Evolutionary conservation across 1,139 yeast genomes (phyloP).

Genomic region (Geotrichum australiense): DNA sequence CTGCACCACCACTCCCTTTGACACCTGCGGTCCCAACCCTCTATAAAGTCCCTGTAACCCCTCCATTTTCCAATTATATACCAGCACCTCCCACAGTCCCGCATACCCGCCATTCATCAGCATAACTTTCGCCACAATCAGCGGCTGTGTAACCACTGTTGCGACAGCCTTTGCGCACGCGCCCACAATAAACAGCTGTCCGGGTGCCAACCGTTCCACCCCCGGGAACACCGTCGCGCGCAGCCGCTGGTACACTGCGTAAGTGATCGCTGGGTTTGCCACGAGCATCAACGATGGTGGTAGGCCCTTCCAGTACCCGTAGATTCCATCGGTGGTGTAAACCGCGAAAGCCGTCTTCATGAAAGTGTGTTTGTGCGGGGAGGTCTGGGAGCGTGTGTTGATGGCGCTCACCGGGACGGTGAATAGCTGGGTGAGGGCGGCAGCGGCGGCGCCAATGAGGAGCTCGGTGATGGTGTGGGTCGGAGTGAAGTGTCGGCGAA

Average conservation of each 20-base stretch:
- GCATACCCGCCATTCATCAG: slow-evolving; percentile 27
- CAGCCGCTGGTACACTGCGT: slow-evolving; percentile 70
- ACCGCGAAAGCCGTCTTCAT: slow-evolving; percentile 48
- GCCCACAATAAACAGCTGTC: slow-evolving; percentile 65
- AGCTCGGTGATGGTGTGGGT: slow-evolving; percentile 51
- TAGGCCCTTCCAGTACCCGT: slow-evolving; percentile 77
- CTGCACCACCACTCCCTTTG: slow-evolving; percentile 79
- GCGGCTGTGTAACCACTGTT: slow-evolving; percentile 73
- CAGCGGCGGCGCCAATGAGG: slow-evolving; percentile 71
- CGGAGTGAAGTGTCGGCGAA: slow-evolving; percentile 24
- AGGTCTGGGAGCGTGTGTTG: slow-evolving; percentile 74
- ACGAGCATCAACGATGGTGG: slow-evolving; percentile 77
- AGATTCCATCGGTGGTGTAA: slow-evolving; percentile 54
- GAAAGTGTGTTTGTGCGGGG: slow-evolving; percentile 32
- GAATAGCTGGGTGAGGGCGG: slow-evolving; percentile 72
- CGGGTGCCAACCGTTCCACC: slow-evolving; percentile 48
- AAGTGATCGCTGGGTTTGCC: slow-evolving; percentile 78
- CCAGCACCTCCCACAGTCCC: slow-evolving; percentile 47
- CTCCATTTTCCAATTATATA: slow-evolving; percentile 43
- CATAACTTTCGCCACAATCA: slow-evolving; percentile 80
- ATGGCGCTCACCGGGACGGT: slow-evolving; percentile 78
- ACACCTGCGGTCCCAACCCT: slow-evolving; percentile 73
- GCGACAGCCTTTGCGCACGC: slow-evolving; percentile 75
- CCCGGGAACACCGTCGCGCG: slow-evolving; percentile 46
- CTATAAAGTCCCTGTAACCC: slow-evolving; percentile 59